phyloP scores from a whole-genome alignment of 78 protist genomes.

The Salpingoeca rosetta region DNA sequence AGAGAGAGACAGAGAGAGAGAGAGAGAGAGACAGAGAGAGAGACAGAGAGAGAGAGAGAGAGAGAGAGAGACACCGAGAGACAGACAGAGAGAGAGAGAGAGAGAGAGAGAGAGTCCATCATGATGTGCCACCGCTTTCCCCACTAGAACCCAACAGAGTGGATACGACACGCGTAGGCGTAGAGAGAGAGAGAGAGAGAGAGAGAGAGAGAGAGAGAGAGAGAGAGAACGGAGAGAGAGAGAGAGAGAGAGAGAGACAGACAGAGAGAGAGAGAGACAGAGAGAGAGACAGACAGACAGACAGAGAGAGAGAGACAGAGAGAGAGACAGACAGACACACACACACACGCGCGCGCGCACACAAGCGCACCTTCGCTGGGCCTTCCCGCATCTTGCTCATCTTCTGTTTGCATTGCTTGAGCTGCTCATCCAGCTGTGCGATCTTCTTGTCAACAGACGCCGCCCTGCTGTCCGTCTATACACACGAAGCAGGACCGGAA shows the following conservation, averaged over 20 bases:
- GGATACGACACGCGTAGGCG: no score
- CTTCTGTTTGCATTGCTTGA: conserved; percentile 41
- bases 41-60: not conserved
- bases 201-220: not conserved
- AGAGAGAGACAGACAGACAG: no score
- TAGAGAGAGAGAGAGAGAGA: no score
- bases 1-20: no score
- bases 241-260: not conserved
- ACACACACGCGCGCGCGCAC: no score
- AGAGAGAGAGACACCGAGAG: not conserved
- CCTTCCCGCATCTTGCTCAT: conserved; percentile 46
- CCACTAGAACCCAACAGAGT: no score
- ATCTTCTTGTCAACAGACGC: conserved; percentile 56
- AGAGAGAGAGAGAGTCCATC: not conserved
- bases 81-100: not conserved
- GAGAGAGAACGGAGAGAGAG: no score
- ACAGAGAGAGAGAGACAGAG: no score
- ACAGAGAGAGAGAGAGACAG: not conserved
- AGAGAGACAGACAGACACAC: no score
- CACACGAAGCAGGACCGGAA: not conserved
- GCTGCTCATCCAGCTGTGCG: conserved; percentile 46
- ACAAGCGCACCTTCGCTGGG: conserved; percentile 38
- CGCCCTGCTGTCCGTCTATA: conserved; percentile 46
- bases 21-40: not conserved
- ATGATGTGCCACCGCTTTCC: no score